Evolutionary conservation across 257 asterid genomes (phyloP).

Genomic region (Ligustrum vulgare): DNA sequence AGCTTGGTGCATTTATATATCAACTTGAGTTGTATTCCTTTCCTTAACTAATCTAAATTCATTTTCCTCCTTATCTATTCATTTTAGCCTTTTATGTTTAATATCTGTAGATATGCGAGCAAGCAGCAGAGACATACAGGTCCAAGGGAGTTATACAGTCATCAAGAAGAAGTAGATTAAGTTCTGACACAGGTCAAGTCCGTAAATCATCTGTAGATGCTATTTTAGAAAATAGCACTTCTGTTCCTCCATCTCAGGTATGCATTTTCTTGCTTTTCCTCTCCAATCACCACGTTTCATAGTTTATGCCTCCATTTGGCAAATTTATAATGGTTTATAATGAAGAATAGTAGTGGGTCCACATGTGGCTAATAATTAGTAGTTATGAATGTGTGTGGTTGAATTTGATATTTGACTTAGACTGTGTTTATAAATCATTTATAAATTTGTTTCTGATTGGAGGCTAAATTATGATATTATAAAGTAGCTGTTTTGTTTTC

Average conservation of each 20-base stretch:
- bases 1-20: neutral
- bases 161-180: slow-evolving; percentile 65
- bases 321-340: too few relatives aligned
- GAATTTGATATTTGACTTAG: too few relatives aligned
- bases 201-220: slow-evolving; percentile 92
- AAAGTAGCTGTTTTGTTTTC: slow-evolving; percentile 7
- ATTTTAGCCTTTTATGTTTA: neutral
- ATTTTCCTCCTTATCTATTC: slow-evolving; percentile 16
- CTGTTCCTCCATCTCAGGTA: slow-evolving; percentile 67
- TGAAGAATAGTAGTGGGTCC: too few relatives aligned
- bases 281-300: neutral
- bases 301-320: neutral
- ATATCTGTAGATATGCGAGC: slow-evolving; percentile 84
- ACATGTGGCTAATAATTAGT: too few relatives aligned
- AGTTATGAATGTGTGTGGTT: too few relatives aligned
- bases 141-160: slow-evolving; percentile 82
- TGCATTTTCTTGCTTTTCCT: slow-evolving; percentile 7
- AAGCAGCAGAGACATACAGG: slow-evolving; percentile 98
- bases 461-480: neutral
- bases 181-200: slow-evolving; percentile 65
- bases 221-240: slow-evolving; percentile 57
- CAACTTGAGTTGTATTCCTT: neutral
- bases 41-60: slow-evolving; percentile 9
- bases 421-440: too few relatives aligned
- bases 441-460: too few relatives aligned